Conservation (phyloP, 1,284 basidiomycete genomes). For the Exobasidium rhododendri region DNA sequence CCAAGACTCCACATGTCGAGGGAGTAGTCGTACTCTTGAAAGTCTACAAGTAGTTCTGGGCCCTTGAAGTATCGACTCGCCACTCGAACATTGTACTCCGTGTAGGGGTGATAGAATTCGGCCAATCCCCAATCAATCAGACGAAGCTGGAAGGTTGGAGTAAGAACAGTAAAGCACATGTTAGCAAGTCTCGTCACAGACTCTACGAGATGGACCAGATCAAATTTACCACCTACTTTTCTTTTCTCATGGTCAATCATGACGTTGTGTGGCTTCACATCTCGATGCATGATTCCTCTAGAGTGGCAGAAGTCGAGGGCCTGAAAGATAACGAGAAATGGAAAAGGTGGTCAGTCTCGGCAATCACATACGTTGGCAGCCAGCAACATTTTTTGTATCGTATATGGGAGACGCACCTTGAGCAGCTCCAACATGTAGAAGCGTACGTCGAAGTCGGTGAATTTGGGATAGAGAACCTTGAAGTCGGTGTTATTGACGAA, state of each 20-base stretch:
- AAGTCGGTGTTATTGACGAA: conserved; percentile 98
- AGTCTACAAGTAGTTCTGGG: conserved; percentile 93
- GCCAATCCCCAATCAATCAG: conserved; percentile 99
- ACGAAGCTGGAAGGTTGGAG: conserved; percentile 64
- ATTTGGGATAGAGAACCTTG: conserved; percentile 92
- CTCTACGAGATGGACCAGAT: background rate
- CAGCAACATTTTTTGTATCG: background rate
- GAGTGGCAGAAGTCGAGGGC: conserved; percentile 97
- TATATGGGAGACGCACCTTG: conserved; percentile 64
- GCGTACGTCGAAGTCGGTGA: conserved; percentile 89
- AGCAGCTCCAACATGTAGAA: conserved; percentile 96
- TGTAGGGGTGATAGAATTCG: conserved; percentile 96
- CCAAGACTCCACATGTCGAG: conserved; percentile 96
- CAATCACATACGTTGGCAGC: too few species aligned
- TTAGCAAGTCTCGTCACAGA: background rate
- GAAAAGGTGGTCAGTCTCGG: conserved; percentile 14
- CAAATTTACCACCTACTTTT: conserved; percentile 62
- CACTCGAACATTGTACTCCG: conserved; percentile 96
- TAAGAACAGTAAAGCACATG: too few species aligned
- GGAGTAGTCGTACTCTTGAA: conserved; percentile 91
- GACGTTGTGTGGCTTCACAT: conserved; percentile 98
- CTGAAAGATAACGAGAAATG: conserved; percentile 56
- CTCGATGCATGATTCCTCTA: conserved; percentile 97
- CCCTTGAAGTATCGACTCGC: conserved; percentile 98
- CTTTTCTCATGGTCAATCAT: conserved; percentile 99